Evolutionary conservation across 2,329 filamentous ascomycete genomes (phyloP).

Genomic region (Botryotinia convoluta): DNA sequence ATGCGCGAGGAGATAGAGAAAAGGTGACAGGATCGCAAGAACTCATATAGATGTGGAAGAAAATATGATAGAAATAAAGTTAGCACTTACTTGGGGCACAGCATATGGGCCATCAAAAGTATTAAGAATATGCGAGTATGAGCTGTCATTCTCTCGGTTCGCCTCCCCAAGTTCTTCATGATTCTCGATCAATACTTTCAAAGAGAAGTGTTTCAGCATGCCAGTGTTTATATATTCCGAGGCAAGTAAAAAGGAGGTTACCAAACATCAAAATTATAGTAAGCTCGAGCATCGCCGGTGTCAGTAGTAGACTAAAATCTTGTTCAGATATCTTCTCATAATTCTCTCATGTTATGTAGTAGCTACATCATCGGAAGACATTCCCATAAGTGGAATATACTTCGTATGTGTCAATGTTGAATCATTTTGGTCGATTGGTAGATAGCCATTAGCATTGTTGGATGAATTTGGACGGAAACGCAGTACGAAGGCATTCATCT

Average conservation of each 20-base stretch:
- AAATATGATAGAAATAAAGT: slow-evolving; percentile 3
- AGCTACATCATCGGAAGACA: neutral
- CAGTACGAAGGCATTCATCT: neutral
- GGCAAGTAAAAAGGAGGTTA: neutral
- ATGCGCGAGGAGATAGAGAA: neutral
- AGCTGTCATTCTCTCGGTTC: slow-evolving; percentile 6
- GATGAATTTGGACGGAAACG: neutral
- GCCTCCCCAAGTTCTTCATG: neutral
- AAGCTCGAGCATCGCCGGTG: neutral
- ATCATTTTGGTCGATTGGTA: neutral
- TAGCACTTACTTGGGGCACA: neutral
- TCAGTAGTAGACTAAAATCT: neutral
- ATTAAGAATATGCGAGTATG: slow-evolving; percentile 1
- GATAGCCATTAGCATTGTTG: neutral
- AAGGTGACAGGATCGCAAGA: neutral
- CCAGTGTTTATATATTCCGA: neutral
- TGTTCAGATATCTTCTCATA: neutral
- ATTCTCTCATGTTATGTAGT: neutral
- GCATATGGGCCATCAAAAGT: neutral
- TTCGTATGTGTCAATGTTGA: neutral
- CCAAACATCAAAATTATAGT: neutral
- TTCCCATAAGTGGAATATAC: neutral
- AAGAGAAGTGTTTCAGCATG: neutral
- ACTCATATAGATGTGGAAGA: neutral
- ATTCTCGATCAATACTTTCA: neutral